Conservation (phyloP, 805 yeast genomes). For the Spathaspora arborariae region DNA sequence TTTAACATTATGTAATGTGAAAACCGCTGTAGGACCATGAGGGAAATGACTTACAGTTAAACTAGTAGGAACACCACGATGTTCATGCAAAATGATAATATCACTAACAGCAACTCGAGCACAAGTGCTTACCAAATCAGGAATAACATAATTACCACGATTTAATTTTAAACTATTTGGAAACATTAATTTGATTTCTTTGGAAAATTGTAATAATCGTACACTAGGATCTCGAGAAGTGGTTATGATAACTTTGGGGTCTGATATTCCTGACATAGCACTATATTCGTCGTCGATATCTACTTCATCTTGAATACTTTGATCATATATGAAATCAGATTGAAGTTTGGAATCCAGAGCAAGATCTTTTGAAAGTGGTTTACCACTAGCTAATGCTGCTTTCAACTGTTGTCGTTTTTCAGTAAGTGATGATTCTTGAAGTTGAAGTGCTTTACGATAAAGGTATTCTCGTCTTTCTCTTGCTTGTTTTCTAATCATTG, state of each 20-base stretch:
- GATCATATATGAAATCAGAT: constrained; percentile 82
- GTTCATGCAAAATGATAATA: constrained; percentile 84
- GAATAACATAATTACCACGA: constrained; percentile 88
- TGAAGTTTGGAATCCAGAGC: constrained; percentile 84
- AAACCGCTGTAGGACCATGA: constrained; percentile 95
- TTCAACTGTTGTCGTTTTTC: constrained; percentile 84
- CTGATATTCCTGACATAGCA: constrained; percentile 79
- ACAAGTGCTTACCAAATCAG: constrained; percentile 81
- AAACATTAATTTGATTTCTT: constrained; percentile 83
- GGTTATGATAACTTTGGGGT: constrained; percentile 88
- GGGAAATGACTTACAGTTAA: constrained; percentile 92
- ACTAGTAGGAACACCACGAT: constrained; percentile 97
- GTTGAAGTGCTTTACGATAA: constrained; percentile 81
- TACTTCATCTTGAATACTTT: constrained; percentile 49
- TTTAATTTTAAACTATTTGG: constrained; percentile 87
- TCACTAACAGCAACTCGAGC: constrained; percentile 79
- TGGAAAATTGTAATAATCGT: constrained; percentile 82
- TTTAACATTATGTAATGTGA: constrained; percentile 91
- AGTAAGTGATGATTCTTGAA: constrained; percentile 82
- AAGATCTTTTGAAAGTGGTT: constrained; percentile 82
- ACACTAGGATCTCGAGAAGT: constrained; percentile 91
- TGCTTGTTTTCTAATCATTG: constrained; percentile 85
- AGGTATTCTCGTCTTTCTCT: constrained; percentile 94
- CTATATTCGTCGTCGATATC: constrained; percentile 90
- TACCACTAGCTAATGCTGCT: constrained; percentile 88